These are phyloP conservation scores for Saccharomycopsis sp. DNA, from an alignment of 805 yeast species.

Conservation along the genomic window DNA sequence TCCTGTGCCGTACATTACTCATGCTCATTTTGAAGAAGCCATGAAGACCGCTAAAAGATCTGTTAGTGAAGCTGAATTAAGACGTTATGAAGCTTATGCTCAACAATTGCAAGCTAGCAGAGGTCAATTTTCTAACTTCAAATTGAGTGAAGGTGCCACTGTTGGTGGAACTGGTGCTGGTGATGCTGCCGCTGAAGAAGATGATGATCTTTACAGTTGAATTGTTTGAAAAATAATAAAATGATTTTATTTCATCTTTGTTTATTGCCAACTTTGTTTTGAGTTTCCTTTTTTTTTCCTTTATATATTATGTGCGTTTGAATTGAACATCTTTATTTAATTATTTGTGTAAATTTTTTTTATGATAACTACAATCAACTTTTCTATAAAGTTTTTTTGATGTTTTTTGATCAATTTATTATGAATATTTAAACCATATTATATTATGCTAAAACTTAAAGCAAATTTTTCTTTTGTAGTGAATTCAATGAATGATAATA, in stretches of 20 bases:
- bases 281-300: too few species aligned
- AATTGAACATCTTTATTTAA: too few species aligned
- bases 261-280: too few species aligned
- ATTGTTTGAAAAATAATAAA: background rate
- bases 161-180: conserved; percentile 32
- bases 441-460: too few species aligned
- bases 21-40: conserved; percentile 95
- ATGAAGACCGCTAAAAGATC: conserved; percentile 99
- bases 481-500: too few species aligned
- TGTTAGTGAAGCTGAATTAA: conserved; percentile 92
- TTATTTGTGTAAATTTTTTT: too few species aligned
- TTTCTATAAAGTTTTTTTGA: too few species aligned
- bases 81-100: conserved; percentile 97
- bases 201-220: conserved; percentile 33
- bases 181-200: conserved; percentile 35
- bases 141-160: conserved; percentile 52
- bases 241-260: background rate
- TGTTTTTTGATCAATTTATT: too few species aligned
- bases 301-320: too few species aligned
- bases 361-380: too few species aligned
- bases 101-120: conserved; percentile 94
- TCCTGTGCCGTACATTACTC: conserved; percentile 91
- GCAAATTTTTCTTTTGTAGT: too few species aligned
- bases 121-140: conserved; percentile 87
- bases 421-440: too few species aligned